Conservation (phyloP, 2,329 filamentous ascomycete species). For the Byssothecium circinans region DNA sequence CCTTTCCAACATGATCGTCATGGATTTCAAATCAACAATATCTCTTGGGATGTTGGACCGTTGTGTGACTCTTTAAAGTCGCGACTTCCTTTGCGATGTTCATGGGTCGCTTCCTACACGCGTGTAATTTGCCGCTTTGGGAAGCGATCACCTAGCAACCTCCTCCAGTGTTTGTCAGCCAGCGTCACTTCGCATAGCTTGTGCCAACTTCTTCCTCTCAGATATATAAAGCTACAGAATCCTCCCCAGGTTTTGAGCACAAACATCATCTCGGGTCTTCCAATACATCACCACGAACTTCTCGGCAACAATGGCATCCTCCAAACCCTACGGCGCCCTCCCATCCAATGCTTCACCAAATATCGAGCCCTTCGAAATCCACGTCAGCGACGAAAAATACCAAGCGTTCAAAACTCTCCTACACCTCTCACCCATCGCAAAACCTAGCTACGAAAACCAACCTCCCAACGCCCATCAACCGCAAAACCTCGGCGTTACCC, state of each 20-base stretch:
- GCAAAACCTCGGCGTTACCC: conserved; percentile 32
- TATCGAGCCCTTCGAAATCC: conserved; percentile 25
- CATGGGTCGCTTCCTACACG: not conserved
- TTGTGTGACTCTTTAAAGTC: not conserved
- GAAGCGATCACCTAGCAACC: not conserved
- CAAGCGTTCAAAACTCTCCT: conserved; percentile 34
- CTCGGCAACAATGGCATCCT: not conserved
- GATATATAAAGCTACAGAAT: not conserved
- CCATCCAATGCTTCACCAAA: not conserved
- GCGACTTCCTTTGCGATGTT: not conserved
- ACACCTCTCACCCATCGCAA: conserved; percentile 32
- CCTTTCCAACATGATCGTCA: not conserved
- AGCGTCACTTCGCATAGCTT: not conserved
- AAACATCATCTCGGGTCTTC: not conserved
- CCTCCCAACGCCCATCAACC: conserved; percentile 25
- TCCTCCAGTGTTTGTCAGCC: conserved; percentile 3
- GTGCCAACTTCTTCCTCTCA: not conserved
- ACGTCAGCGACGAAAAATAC: conserved; percentile 30
- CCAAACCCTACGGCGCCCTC: conserved; percentile 6
- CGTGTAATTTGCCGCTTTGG: conserved; percentile 1
- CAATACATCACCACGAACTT: not conserved
- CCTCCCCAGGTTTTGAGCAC: not conserved
- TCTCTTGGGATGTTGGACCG: not conserved
- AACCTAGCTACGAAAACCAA: conserved; percentile 33
- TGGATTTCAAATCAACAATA: not conserved